Percentiles rank a stretch among this genome's conserved stretches.
Evolutionary conservation across 2,329 filamentous ascomycete genomes (phyloP).

Genomic region (Fusarium sp.): DNA sequence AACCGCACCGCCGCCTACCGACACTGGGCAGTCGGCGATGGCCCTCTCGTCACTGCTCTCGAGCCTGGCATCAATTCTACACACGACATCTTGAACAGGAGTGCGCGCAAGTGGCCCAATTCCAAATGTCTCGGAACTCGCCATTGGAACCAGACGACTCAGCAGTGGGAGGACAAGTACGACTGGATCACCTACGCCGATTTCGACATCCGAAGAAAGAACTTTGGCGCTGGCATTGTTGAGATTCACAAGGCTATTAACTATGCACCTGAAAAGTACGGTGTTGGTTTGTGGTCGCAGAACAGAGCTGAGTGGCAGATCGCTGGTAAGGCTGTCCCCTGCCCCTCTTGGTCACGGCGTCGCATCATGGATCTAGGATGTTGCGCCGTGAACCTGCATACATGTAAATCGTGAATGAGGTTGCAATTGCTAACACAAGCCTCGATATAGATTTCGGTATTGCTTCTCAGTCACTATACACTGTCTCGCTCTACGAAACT

Average conservation of each 20-base stretch:
- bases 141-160: conserved; percentile 78
- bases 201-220: conserved; percentile 80
- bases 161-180: conserved; percentile 79
- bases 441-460: conserved; percentile 77
- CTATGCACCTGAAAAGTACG: conserved; percentile 70
- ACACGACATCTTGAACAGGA: conserved; percentile 83
- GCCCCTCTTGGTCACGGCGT: conserved; percentile 2
- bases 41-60: conserved; percentile 74
- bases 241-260: conserved; percentile 82
- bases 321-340: conserved; percentile 62
- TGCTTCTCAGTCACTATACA: conserved; percentile 87
- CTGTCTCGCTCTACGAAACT: conserved; percentile 96
- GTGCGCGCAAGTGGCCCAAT: conserved; percentile 71
- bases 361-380: conserved; percentile 7
- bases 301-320: conserved; percentile 92
- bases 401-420: background rate
- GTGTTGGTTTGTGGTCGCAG: conserved; percentile 86
- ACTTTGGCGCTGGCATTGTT: conserved; percentile 86
- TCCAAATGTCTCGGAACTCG: conserved; percentile 82
- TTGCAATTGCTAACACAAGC: conserved; percentile 26
- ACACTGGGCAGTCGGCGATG: conserved; percentile 81
- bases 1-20: conserved; percentile 83
- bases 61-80: conserved; percentile 77
- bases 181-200: conserved; percentile 86
- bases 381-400: conserved; percentile 12